These are phyloP conservation scores for Meyerozyma elateridarum DNA, from an alignment of 1,139 yeast species.

Conservation along the genomic window DNA sequence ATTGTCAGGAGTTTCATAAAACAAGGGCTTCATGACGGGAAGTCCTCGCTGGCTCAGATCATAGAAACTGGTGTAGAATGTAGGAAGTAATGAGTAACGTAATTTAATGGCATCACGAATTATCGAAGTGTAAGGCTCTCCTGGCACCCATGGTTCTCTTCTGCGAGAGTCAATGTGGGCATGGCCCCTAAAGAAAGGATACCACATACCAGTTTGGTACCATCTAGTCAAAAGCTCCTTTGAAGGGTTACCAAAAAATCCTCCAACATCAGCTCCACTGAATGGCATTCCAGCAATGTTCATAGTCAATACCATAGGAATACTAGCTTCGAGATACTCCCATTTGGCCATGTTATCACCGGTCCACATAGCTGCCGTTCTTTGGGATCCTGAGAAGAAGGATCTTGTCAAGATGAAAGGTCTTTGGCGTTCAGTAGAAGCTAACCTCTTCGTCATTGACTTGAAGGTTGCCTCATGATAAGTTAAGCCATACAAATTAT, in stretches of 20 bases:
- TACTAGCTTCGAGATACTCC: slow-evolving; percentile 75
- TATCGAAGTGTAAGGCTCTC: slow-evolving; percentile 64
- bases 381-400: slow-evolving; percentile 86
- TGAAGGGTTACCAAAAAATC: slow-evolving; percentile 88
- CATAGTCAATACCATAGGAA: slow-evolving; percentile 83
- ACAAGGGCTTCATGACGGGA: slow-evolving; percentile 75
- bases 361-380: slow-evolving; percentile 94
- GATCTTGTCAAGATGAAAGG: slow-evolving; percentile 91
- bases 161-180: slow-evolving; percentile 92
- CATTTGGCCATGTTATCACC: slow-evolving; percentile 95
- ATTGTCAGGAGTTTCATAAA: slow-evolving; percentile 58
- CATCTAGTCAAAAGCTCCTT: slow-evolving; percentile 80
- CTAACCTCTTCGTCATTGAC: slow-evolving; percentile 52
- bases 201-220: slow-evolving; percentile 95
- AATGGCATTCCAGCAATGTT: slow-evolving; percentile 88
- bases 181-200: slow-evolving; percentile 94
- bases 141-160: slow-evolving; percentile 87
- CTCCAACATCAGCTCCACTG: slow-evolving; percentile 96
- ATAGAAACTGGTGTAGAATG: slow-evolving; percentile 76
- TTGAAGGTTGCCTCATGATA: slow-evolving; percentile 76
- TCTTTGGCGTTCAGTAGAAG: slow-evolving; percentile 45
- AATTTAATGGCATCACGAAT: slow-evolving; percentile 68
- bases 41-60: slow-evolving; percentile 55
- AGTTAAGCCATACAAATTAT: slow-evolving; percentile 76
- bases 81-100: slow-evolving; percentile 74